These are phyloP conservation scores for Leptosphaerulina australis DNA, from an alignment of 2,329 filamentous ascomycete species.

Conservation along the genomic window DNA sequence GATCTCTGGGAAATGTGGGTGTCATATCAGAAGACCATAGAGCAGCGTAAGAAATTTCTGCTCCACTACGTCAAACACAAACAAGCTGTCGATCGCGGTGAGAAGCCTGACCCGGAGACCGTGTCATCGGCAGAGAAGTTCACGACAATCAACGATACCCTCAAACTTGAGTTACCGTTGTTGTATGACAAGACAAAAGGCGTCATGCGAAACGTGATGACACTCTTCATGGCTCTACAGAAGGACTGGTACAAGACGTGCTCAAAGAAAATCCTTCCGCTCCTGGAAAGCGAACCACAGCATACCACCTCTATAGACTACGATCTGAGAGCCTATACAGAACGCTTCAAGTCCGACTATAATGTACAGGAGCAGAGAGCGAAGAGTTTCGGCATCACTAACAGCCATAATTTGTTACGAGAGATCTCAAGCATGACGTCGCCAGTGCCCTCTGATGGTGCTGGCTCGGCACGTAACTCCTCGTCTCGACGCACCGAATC, in stretches of 20 bases:
- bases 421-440: slow-evolving; percentile 66
- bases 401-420: slow-evolving; percentile 60
- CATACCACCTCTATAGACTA: slow-evolving; percentile 60
- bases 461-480: slow-evolving; percentile 50
- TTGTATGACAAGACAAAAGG: slow-evolving; percentile 82
- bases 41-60: slow-evolving; percentile 91
- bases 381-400: slow-evolving; percentile 77
- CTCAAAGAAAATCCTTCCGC: slow-evolving; percentile 78
- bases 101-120: slow-evolving; percentile 86
- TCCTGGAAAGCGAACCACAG: slow-evolving; percentile 64
- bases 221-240: slow-evolving; percentile 84
- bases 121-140: slow-evolving; percentile 87
- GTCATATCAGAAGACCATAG: slow-evolving; percentile 86
- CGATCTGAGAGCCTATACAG: slow-evolving; percentile 74
- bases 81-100: slow-evolving; percentile 76
- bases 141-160: slow-evolving; percentile 84
- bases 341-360: slow-evolving; percentile 79
- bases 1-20: slow-evolving; percentile 79
- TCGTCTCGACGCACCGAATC: slow-evolving; percentile 53
- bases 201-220: slow-evolving; percentile 80
- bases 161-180: slow-evolving; percentile 89
- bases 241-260: slow-evolving; percentile 81
- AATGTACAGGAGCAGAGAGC: slow-evolving; percentile 72
- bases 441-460: slow-evolving; percentile 53
- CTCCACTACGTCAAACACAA: slow-evolving; percentile 85